Conservation (phyloP, 192 early-diverging fungal genomes). For the Entomortierella beljakovae region DNA sequence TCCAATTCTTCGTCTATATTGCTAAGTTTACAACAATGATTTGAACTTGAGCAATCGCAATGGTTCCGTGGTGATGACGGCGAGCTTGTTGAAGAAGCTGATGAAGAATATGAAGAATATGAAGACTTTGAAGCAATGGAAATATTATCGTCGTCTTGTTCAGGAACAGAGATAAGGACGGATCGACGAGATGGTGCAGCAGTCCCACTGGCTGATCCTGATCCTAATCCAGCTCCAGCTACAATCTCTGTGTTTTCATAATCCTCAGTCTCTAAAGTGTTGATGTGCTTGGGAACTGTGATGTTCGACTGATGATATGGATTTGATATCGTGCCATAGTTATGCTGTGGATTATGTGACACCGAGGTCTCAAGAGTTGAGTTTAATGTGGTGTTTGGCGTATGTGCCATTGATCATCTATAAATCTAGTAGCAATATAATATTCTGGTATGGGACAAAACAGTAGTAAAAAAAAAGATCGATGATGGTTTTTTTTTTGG, state of each 20-base stretch:
- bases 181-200: conserved; percentile 10
- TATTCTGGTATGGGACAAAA: background rate
- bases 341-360: conserved; percentile 1
- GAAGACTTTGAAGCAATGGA: conserved; percentile 37
- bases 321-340: conserved; percentile 16
- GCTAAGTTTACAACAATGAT: background rate
- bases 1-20: background rate
- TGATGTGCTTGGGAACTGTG: background rate
- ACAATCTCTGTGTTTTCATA: background rate
- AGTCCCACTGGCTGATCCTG: background rate
- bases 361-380: background rate
- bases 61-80: background rate
- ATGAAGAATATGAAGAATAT: conserved; percentile 42
- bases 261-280: background rate
- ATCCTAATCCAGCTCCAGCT: conserved; percentile 1
- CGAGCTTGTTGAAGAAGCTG: conserved; percentile 16
- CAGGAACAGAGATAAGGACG: conserved; percentile 24
- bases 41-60: background rate
- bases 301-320: background rate
- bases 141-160: conserved; percentile 4
- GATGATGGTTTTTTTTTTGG: no score
- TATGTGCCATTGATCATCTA: background rate
- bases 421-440: background rate
- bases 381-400: conserved; percentile 2
- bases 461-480: background rate